Evolutionary conservation across 2,329 filamentous ascomycete species (phyloP).

Genomic region (Pezicula carpinea): DNA sequence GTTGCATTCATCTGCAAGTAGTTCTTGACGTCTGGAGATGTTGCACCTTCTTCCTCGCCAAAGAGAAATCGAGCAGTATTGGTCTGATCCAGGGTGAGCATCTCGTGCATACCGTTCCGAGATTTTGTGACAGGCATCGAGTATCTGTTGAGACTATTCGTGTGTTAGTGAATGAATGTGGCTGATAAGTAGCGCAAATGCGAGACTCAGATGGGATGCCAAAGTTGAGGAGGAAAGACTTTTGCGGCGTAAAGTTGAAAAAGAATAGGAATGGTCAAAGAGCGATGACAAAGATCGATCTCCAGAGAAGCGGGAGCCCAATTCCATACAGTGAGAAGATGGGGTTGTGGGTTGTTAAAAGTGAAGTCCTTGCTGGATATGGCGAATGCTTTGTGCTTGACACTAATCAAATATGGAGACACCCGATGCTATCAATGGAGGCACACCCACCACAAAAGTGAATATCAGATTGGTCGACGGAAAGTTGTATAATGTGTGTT

Average conservation of each 20-base stretch:
- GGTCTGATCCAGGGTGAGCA: constrained; percentile 68
- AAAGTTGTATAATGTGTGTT: background rate
- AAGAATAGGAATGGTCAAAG: too few relatives aligned
- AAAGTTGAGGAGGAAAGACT: constrained; percentile 4
- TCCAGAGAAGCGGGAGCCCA: too few relatives aligned
- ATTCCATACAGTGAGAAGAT: too few relatives aligned
- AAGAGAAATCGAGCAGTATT: constrained; percentile 86
- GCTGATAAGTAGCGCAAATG: background rate
- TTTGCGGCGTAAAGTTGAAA: too few relatives aligned
- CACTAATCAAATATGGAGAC: too few relatives aligned
- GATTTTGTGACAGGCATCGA: constrained; percentile 84
- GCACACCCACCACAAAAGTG: background rate
- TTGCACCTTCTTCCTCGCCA: constrained; percentile 62
- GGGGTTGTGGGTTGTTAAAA: too few relatives aligned
- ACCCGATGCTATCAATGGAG: too few relatives aligned
- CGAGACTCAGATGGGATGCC: constrained; percentile 4
- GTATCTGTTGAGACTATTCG: constrained; percentile 73
- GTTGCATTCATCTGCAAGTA: constrained; percentile 68
- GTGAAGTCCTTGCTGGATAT: too few relatives aligned
- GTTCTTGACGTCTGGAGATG: constrained; percentile 54
- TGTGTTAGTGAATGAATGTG: constrained; percentile 15
- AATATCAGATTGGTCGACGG: background rate
- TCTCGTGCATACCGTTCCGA: constrained; percentile 62
- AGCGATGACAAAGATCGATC: too few relatives aligned
- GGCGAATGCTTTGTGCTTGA: too few relatives aligned